Base-by-base conservation (phyloP, 331 rosid genomes). In the Pyrus hybrid region DNA sequence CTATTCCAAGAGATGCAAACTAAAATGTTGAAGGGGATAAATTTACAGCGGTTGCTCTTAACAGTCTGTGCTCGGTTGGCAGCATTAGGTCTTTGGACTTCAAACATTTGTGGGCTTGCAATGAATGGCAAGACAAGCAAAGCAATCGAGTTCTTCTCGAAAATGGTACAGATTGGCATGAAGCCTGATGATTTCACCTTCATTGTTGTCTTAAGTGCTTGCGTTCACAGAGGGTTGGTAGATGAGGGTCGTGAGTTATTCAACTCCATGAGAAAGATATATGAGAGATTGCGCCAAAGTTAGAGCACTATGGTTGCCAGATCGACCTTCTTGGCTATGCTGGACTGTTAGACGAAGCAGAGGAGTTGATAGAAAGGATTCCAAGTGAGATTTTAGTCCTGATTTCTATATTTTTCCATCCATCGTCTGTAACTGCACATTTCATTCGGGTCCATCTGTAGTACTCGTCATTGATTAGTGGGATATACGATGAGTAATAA, bases 321-420 rank as follows among this genome's bases (percentile, higher is more conserved):
- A 73, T 91, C 60, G 98, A 91, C 69, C 93, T 89, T 79, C 91
- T 93, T 67, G 95, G 95, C 70, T 82, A 96, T 70, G 95, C 92
- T 67, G 98, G 97, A 73, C 77, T 78, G 72, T 73, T 93, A 69
- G 80, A 83, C 5, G 93, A 93, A 82, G 95, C 97, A 5, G 96
- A 89, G 83, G 91, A 84, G 76, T 76, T 89, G 83, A 73, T 91
- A 60, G 84, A 43, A 63, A 73, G 77, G 80, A 73, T 89, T 75
- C 88, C 96, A 1, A 74, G 49, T 63, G 87, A 82, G 72, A 79
- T 77, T 43, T n/a, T 74, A 57, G 72, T 84, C 80, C 90, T 96
- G 67, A 86, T 91, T 47, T 91, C 28, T 26, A 26, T 26, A 26
- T 26, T 2, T 26, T 26, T 1, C 3, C 28, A 26, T 26, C 28